Evolutionary conservation across 345 rosid species (phyloP).

Genomic region (Hirschfeldia incana): DNA sequence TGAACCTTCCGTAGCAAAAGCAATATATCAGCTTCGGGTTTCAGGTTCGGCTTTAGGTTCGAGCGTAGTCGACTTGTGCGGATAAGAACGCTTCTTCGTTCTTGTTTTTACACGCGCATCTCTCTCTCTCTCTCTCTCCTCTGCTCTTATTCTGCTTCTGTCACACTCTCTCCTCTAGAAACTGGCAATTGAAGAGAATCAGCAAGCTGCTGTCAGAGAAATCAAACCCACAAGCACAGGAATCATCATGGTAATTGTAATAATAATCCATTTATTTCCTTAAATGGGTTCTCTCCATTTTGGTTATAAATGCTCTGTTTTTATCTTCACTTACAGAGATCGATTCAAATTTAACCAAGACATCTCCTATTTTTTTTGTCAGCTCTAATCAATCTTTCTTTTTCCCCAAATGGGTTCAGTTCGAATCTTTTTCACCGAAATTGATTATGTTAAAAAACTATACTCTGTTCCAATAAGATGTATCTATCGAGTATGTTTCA

Average conservation of each 20-base stretch:
- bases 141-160: neutral
- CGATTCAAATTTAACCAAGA: neutral
- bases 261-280: neutral
- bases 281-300: constrained; percentile 13
- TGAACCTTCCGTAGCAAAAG: constrained; percentile 44
- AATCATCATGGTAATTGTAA: constrained; percentile 39
- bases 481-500: neutral
- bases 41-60: constrained; percentile 2
- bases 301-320: constrained; percentile 28
- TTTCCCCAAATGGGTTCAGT: neutral
- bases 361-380: neutral
- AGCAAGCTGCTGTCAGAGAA: constrained; percentile 52
- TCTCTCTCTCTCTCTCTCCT: constrained; percentile 11
- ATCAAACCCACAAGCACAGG: constrained; percentile 13
- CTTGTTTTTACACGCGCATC: constrained; percentile 31
- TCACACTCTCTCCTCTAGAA: constrained; percentile 35
- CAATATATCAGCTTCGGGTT: constrained; percentile 36
- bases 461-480: neutral
- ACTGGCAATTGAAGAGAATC: constrained; percentile 65
- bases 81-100: constrained; percentile 67
- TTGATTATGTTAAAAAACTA: neutral
- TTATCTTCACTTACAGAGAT: constrained; percentile 17
- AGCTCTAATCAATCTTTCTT: constrained; percentile 1
- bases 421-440: neutral
- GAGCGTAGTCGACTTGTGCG: constrained; percentile 39